phyloP scores from a whole-genome alignment of 2,329 filamentous ascomycete genomes.

The Alternaria sp. region DNA sequence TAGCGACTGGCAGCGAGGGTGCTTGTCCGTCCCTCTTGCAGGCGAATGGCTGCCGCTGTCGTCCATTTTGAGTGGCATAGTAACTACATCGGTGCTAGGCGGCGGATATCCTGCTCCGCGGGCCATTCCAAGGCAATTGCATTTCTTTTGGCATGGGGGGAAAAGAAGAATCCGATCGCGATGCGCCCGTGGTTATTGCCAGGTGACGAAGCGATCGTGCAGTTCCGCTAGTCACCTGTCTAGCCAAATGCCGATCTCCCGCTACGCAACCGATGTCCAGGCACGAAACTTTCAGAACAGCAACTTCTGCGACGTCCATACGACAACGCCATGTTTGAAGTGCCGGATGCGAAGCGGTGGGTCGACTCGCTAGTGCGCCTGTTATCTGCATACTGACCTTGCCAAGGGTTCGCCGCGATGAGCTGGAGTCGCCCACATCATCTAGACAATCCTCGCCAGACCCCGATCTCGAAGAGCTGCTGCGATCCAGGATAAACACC shows the following conservation, averaged over 20 bases:
- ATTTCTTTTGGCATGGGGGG: neutral
- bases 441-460: slow-evolving; percentile 47
- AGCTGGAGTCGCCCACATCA: slow-evolving; percentile 42
- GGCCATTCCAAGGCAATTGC: neutral
- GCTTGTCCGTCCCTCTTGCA: neutral
- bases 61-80: neutral
- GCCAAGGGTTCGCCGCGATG: slow-evolving; percentile 41
- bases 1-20: neutral
- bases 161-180: slow-evolving; percentile 3
- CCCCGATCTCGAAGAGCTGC: slow-evolving; percentile 37
- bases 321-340: slow-evolving; percentile 28
- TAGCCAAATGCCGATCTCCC: slow-evolving; percentile 15
- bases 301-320: neutral
- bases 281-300: slow-evolving; percentile 1
- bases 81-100: slow-evolving; percentile 14
- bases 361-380: neutral
- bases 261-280: slow-evolving; percentile 7
- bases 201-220: slow-evolving; percentile 1
- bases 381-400: slow-evolving; percentile 15
- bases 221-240: neutral
- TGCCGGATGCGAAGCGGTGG: slow-evolving; percentile 36
- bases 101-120: slow-evolving; percentile 6
- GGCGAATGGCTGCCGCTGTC: slow-evolving; percentile 4
- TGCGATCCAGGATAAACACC: slow-evolving; percentile 32
- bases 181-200: neutral